Evolutionary conservation across 495 filamentous ascomycete genomes (phyloP), one percentile per base, ranked within the genome.

Genomic region (Parmelia sp.): DNA sequence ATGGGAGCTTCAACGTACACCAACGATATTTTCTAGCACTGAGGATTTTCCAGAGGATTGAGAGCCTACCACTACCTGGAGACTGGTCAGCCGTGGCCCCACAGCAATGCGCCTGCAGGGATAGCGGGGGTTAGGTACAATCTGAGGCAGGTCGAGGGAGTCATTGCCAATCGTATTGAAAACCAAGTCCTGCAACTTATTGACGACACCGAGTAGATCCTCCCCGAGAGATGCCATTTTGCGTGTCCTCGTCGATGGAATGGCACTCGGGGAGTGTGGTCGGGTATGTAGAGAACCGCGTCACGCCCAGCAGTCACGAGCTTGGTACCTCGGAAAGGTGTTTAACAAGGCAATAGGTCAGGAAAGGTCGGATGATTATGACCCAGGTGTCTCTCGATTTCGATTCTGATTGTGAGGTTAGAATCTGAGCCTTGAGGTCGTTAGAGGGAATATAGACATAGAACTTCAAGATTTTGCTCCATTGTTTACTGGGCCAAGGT

Each of bases 111-210:
- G 51, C 53, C 53, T 33, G 51, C 35, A 51, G 14, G 39, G 44
- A 45, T 27, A 66, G 72, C 67, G 59, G 66, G 67, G 78, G 88
- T 19, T 31, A 19, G 29, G 74, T 86, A 97, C 94, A 79, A 99
- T 99, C 76, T 99, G 94, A 60, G 94, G 94, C 47, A 99, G 77
- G 77, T 99, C 94, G 61, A 99, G 84, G 42, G 92, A 97, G 74
- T 99, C 94, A 78, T 94, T 96, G 73, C 94, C 95, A 73, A 98
- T 98, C 60, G 95, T 98, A 79, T 98, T 97, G 79, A 98, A 97
- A 64, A 98, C 94, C 71, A 99, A 77, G 77, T 99, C 94, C 72
- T 98, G 95, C 66, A 98, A 83, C 79, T 92, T 93, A 78, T 98
- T 97, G 74, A 97, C 94, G 58, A 89, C 92, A 62, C 84, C 83